These are phyloP conservation scores for Fusarium cicatricum DNA, from an alignment of 2,329 filamentous ascomycete genomes.

Conservation along the genomic window DNA sequence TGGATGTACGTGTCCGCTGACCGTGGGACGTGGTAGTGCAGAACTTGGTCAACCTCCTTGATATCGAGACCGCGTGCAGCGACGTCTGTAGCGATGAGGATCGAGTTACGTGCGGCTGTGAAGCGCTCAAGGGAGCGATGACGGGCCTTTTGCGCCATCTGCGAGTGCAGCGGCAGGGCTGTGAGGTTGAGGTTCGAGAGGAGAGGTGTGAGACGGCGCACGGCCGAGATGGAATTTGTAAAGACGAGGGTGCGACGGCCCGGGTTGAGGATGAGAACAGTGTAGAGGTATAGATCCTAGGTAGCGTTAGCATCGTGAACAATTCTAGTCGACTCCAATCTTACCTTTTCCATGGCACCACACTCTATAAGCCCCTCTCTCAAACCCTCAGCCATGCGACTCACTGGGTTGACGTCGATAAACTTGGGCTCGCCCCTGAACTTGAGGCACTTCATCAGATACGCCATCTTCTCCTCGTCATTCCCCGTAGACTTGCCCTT, in stretches of 20 bases:
- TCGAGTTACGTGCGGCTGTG: slow-evolving; percentile 68
- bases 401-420: slow-evolving; percentile 88
- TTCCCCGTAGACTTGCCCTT: slow-evolving; percentile 68
- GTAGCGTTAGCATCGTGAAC: slow-evolving; percentile 7
- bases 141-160: slow-evolving; percentile 95
- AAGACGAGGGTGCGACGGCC: slow-evolving; percentile 87
- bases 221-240: slow-evolving; percentile 93
- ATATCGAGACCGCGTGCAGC: slow-evolving; percentile 95
- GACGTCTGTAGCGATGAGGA: slow-evolving; percentile 92
- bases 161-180: slow-evolving; percentile 83
- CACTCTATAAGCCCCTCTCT: slow-evolving; percentile 94
- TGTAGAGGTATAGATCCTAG: slow-evolving; percentile 90
- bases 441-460: slow-evolving; percentile 87
- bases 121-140: slow-evolving; percentile 93
- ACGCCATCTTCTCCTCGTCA: slow-evolving; percentile 87
- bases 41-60: slow-evolving; percentile 83
- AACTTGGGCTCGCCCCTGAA: slow-evolving; percentile 89
- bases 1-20: slow-evolving; percentile 95
- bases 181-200: slow-evolving; percentile 83
- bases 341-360: slow-evolving; percentile 87
- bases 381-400: slow-evolving; percentile 86
- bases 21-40: slow-evolving; percentile 95
- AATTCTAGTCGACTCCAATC: slow-evolving; percentile 26
- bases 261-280: slow-evolving; percentile 83
- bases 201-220: slow-evolving; percentile 84